Evolutionary conservation across 768 basidiomycete genomes (phyloP), one percentile per base, ranked within the genome.

Genomic region (Serendipita sp.): DNA sequence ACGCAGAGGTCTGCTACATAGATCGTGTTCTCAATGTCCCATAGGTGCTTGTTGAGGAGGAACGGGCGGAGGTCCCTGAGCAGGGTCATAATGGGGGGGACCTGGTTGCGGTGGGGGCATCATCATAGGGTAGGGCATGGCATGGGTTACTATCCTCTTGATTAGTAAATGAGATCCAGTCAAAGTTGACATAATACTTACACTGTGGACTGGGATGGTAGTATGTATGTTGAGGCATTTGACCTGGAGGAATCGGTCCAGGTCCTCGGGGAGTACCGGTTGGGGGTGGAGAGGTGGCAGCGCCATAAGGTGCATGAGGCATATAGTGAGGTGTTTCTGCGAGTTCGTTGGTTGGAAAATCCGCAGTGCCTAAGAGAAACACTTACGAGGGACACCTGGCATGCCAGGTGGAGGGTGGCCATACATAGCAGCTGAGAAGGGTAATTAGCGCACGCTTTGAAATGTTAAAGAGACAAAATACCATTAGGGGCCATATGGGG

Each of bases 241-340:
- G 90, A 6, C 89, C 91, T 6, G 90, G 88, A n/a, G 90, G 90
- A 86, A 91, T 89, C 15, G 89, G 90, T 29, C 87, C 89, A 66
- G 89, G 82, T 16, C 85, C 88, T 44, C 81, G 87, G 36, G 55
- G 55, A 27, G 81, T 82, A 52, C 86, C 86, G 69, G 87, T 89
- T 27, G 89, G 87, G 58, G 85, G 86, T 2, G 84, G 81, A 15
- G 86, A 87, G 69, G 88, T 89, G 37, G 37, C 37, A 65, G 84
- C 78, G 63, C 86, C 86, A 62, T 86, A 86, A 3, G 85, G 87
- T 33, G 84, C 83, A 23, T 81, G 81, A 44, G 76, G 84, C 87
- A 91, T 90, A 71, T 91, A 92, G 53, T 79, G 81, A 81, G 83
- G 83, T 18, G 85, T 84, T 37, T 82, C 83, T 85, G 68, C 3